Conservation (phyloP, 108 stramenopile species). For the Skeletonema grethae region DNA sequence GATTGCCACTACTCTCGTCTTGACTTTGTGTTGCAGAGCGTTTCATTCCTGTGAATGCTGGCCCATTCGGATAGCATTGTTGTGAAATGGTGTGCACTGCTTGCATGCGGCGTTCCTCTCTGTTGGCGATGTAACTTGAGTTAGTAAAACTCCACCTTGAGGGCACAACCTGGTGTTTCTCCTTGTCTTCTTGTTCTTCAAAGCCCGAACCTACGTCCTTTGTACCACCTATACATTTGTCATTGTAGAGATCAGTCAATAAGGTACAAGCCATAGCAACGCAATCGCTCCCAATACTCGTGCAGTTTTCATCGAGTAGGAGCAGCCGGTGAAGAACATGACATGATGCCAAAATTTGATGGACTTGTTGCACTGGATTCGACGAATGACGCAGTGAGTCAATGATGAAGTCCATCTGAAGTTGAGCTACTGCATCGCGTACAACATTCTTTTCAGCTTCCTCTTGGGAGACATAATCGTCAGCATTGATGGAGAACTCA, state of each 20-base stretch:
- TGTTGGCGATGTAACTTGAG: slow-evolving; percentile 1
- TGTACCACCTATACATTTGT: slow-evolving; percentile 10
- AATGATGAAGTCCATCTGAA: slow-evolving; percentile 29
- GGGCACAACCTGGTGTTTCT: slow-evolving; percentile 25
- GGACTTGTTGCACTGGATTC: slow-evolving; percentile 12
- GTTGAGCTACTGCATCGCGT: slow-evolving; percentile 28
- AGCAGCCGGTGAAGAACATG: slow-evolving; percentile 48
- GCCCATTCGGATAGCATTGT: neutral
- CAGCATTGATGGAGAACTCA: neutral
- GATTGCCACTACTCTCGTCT: neutral
- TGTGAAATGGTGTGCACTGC: slow-evolving; percentile 11
- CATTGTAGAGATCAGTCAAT: slow-evolving; percentile 32
- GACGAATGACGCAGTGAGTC: neutral
- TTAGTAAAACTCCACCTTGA: slow-evolving; percentile 20
- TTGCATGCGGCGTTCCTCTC: slow-evolving; percentile 29
- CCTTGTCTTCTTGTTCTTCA: slow-evolving; percentile 1
- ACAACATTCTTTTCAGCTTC: neutral
- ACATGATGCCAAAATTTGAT: slow-evolving; percentile 40
- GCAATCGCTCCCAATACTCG: slow-evolving; percentile 31
- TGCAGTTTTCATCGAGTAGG: slow-evolving; percentile 32
- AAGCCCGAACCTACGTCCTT: neutral
- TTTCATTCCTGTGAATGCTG: slow-evolving; percentile 4
- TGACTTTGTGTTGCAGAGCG: slow-evolving; percentile 2
- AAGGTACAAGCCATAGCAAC: slow-evolving; percentile 24
- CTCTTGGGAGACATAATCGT: neutral